Evolutionary conservation across 768 basidiomycete genomes (phyloP), one percentile per base, ranked within the genome.

Genomic region (Rhodotorula toruloides): DNA sequence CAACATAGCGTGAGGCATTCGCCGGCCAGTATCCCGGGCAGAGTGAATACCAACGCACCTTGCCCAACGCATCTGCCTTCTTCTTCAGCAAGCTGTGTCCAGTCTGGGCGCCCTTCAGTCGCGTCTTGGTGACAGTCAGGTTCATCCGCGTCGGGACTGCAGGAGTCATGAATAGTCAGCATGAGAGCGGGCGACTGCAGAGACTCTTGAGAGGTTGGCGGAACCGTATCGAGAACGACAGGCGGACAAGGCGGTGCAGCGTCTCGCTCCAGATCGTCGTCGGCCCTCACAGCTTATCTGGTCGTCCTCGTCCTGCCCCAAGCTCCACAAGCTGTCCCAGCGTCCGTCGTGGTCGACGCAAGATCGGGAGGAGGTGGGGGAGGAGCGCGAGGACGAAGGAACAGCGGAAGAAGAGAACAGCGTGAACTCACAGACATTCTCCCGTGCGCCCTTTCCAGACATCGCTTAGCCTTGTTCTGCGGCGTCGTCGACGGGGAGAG

Each of bases 31-130:
- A n/a, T 40, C 17, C 40, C 40, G 10, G 52, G 36, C 19, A 27
- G 47, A 48, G 11, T 27, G 47, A 48, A 27, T 22, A 50, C 49
- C 16, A 29, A 43, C 56, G 29, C 13, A 62, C 66, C 50, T 71
- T 71, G 70, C 61, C 94, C 73, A 98, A 81, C 54, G 96, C 96
- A 82, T 99, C 96, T 61, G 92, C 85, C 81, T 99, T 99, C 85
- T 97, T 97, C 34, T 94, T 92, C 32, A 98, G 83, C 29, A 97
- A 81, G 0, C 91, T 92, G 78, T 97, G 94, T 0, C 94, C 93
- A 1, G 65, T 65, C 44, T 68, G 71, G 3, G 72, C 67, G 49
- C 74, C 71, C 47, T 74, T 75, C 58, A 75, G 67, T 17, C 78
- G 70, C n/a, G 73, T 74, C 73, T 80, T 79, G 63, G 90, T 97